These are phyloP conservation scores for Iris pallida DNA, from an alignment of 116 monocot species.

Conservation along the genomic window DNA sequence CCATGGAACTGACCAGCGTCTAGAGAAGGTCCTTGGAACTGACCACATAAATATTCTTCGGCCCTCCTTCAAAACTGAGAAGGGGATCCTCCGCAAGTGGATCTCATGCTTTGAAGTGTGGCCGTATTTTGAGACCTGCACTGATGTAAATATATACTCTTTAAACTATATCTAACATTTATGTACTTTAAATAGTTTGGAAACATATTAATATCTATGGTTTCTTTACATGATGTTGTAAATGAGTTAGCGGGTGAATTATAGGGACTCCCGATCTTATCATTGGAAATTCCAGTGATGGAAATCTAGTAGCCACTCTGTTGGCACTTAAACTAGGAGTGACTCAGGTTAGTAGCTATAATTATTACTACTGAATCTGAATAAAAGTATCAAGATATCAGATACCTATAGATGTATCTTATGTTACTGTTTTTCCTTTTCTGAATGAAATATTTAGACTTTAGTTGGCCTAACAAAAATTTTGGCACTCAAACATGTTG, in stretches of 20 bases:
- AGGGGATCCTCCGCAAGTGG: slow-evolving; percentile 77
- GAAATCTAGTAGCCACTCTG: slow-evolving; percentile 72
- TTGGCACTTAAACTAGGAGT: slow-evolving; percentile 68
- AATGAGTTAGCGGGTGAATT: slow-evolving; percentile 48
- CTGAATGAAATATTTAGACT: too few species aligned
- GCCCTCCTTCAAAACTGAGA: slow-evolving; percentile 71
- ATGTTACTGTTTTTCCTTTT: too few species aligned
- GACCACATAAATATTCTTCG: slow-evolving; percentile 64
- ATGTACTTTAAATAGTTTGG: too few species aligned
- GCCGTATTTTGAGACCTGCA: slow-evolving; percentile 78
- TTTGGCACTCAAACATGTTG: too few species aligned
- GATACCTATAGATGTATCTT: background rate
- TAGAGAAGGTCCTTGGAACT: slow-evolving; percentile 73
- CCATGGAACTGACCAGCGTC: too few species aligned
- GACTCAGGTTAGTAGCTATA: slow-evolving; percentile 51
- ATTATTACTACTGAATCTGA: background rate
- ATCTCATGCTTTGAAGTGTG: slow-evolving; percentile 89
- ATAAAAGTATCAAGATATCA: background rate
- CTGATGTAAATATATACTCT: slow-evolving; percentile 39
- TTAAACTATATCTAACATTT: background rate
- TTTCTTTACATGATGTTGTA: slow-evolving; percentile 40
- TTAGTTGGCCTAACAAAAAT: too few species aligned
- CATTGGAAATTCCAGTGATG: slow-evolving; percentile 85
- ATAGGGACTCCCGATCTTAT: slow-evolving; percentile 63
- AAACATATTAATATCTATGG: background rate